Evolutionary conservation across 768 basidiomycete genomes (phyloP).

Genomic region (Kwoniella europaea): DNA sequence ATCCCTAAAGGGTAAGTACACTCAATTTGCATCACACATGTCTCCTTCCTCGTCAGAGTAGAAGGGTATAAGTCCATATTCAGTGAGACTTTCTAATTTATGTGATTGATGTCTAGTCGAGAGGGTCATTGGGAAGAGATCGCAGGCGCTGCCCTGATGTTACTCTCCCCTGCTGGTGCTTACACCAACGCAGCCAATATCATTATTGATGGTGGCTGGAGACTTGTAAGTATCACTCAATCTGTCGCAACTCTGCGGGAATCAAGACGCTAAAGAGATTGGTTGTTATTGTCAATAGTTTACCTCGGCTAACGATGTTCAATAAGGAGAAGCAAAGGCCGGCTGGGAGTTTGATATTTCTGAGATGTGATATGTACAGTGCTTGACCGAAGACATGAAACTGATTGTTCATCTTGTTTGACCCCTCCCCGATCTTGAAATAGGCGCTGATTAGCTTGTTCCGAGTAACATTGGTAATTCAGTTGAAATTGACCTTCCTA

Average conservation of each 20-base stretch:
- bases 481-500: too few species aligned
- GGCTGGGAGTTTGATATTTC: too few species aligned
- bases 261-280: background rate
- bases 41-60: background rate
- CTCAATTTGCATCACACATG: too few species aligned
- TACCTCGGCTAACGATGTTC: slow-evolving; percentile 37
- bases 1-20: slow-evolving; percentile 35
- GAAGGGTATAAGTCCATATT: background rate
- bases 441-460: too few species aligned
- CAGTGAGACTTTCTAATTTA: background rate
- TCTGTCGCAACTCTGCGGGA: background rate
- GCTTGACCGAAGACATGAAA: too few species aligned
- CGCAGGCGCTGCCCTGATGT: slow-evolving; percentile 51
- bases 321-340: background rate
- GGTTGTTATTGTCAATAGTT: slow-evolving; percentile 10
- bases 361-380: too few species aligned
- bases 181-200: slow-evolving; percentile 45
- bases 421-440: too few species aligned
- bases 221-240: slow-evolving; percentile 26
- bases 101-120: slow-evolving; percentile 22
- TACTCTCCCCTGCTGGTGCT: slow-evolving; percentile 45
- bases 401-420: too few species aligned
- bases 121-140: slow-evolving; percentile 44
- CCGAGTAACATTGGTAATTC: too few species aligned
- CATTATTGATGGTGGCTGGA: slow-evolving; percentile 45